Base-by-base conservation (phyloP, 345 rosid genomes). In the Linum tenue region DNA sequence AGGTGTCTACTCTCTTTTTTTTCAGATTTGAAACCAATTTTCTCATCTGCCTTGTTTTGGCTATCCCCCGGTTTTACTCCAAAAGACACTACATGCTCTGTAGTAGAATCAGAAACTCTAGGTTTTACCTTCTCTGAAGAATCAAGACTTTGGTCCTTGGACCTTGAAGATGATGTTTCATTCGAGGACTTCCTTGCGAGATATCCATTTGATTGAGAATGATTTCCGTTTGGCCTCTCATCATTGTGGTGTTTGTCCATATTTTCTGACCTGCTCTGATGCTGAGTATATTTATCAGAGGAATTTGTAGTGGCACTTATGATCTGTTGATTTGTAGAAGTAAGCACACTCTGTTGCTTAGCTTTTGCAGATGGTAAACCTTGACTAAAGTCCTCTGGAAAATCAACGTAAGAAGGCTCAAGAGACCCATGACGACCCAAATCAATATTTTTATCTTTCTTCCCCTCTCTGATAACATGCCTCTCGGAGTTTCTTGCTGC, bases 81-180 rank as follows among this genome's bases (percentile, higher is more conserved):
- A 72, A 7, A 71, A 31, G 70, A 62, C 63, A 78, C 68, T 12
- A 44, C 79, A 55, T 64, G 67, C 62, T 78, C 80, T 70, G 42
- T 66, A 58, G 50, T 16, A 64, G 83, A 79, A 70, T 78, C 80
- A 63, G 92, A 60, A 51, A 66, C 42, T 57, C 64, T 76, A 14
- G 41, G n/a, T 41, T 62, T 68, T 50, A 12, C 43, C 40, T 62
- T 67, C 12, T 70, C 74, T 8, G 59, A 74, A 62, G 66, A 69
- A 74, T 77, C 83, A 9, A 66, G 76, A 68, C 76, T 85, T 77
- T 76, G 81, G 66, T 85, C 97, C 83, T 82, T 90, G 42, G 89
- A 81, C 71, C 78, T 70, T 17, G 87, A 86, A 64, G 86, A 85
- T 58, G 86, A 85, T 53, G 86, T 84, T 56, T 81, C 80, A 75